Base-by-base conservation (phyloP, 2,329 filamentous ascomycete genomes). In the Cladosporium cucumerinum region DNA sequence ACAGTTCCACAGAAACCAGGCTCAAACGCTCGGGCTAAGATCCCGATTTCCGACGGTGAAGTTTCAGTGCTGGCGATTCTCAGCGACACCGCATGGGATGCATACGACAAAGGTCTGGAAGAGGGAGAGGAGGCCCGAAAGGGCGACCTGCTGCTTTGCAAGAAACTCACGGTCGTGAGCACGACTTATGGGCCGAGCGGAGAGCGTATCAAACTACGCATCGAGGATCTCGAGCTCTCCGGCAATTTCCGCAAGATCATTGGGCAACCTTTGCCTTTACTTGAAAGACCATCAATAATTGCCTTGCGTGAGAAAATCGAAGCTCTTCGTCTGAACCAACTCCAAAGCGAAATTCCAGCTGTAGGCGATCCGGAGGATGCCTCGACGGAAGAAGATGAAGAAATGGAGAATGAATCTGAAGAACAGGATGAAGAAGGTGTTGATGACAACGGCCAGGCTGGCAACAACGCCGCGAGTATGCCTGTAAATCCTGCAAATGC, bases 141-240 rank as follows among this genome's bases (percentile, higher is more conserved):
- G 11, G 70, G 70, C 23, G 73, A 75, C 63, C 64, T 75, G 11
- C 61, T 75, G 28, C 62, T 66, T 16, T 54, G 72, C 51, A 63
- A 57, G 18, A 51, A 55, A 16, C 64, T 71, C 58, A 72, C 68
- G 0, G 64, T 75, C 10, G 63, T 74, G 46, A 73, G 72, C 65
- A 73, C 72, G 1, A 66, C 70, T 1, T 69, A 69, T 30, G 73
- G 72, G 23, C 68, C 69, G 11, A 51, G 64, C 16, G 69, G 73
- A 30, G 68, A 67, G 10, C 68, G 65, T 30, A 61, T 74, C 3
- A 71, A 72, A 49, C 65, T 76, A 6, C 30, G 66, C 5, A 66
- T 76, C n/a, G 69, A 71, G 14, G 66, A 69, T 8, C 63, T 74
- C 8, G 67, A 72, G 28, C 74, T 74, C 63, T 61, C 67, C 7